phyloP scores from a whole-genome alignment of 2,329 filamentous ascomycete species.

The Colletotrichum shisoi region DNA sequence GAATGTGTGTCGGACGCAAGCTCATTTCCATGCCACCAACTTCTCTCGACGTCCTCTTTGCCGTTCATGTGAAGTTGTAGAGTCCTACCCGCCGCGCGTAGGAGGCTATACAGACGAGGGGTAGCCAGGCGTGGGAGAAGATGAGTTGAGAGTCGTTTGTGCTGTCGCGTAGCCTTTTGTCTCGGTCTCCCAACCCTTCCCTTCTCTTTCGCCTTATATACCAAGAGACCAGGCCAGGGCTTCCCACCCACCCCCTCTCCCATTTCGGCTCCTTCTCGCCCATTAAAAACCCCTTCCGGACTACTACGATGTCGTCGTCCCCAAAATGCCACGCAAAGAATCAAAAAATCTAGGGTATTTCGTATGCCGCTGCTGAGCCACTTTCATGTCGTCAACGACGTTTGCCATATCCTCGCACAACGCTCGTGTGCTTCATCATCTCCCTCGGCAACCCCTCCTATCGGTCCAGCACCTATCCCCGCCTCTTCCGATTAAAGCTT shows the following conservation, averaged over 20 bases:
- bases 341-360: conserved; percentile 37
- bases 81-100: neutral
- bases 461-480: neutral
- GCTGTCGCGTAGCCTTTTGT: neutral
- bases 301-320: neutral
- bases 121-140: neutral
- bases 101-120: conserved; percentile 6
- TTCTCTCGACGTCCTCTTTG: neutral
- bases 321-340: conserved; percentile 12
- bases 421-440: neutral
- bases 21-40: neutral
- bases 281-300: neutral
- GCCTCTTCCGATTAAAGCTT: neutral
- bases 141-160: neutral
- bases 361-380: conserved; percentile 33
- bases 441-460: neutral
- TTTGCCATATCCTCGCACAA: conserved; percentile 2
- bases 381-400: conserved; percentile 14
- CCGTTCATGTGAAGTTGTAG: neutral
- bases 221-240: neutral
- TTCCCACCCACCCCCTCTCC: neutral
- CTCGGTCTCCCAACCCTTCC: neutral
- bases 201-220: conserved; percentile 13
- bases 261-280: neutral
- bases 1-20: conserved; percentile 2